phyloP scores from a whole-genome alignment of 2,329 filamentous ascomycete species.

The Ceratocystiopsis minuta region DNA sequence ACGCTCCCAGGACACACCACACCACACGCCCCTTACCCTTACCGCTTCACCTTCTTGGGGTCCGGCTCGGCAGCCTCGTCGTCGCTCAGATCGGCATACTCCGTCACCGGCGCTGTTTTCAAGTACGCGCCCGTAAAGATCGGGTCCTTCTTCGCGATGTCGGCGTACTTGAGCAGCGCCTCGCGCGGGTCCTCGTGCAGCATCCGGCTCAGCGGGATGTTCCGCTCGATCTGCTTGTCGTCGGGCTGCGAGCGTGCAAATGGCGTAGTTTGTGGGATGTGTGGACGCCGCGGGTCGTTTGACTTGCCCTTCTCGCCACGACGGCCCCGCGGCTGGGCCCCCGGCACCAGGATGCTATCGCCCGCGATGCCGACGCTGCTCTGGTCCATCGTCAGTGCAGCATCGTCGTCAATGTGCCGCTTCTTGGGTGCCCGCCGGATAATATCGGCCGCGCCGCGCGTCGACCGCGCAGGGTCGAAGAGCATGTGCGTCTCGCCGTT shows the following conservation, averaged over 20 bases:
- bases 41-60: conserved; percentile 44
- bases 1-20: too few relatives aligned
- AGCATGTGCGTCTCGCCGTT: conserved; percentile 81
- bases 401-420: conserved; percentile 87
- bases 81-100: conserved; percentile 80
- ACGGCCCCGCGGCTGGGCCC: conserved; percentile 27
- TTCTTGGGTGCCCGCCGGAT: conserved; percentile 91
- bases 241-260: conserved; percentile 85
- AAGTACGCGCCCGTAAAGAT: conserved; percentile 91
- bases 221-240: conserved; percentile 71
- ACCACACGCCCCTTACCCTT: conserved; percentile 11
- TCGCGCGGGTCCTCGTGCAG: conserved; percentile 91
- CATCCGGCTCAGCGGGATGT: conserved; percentile 81
- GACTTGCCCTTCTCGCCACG: conserved; percentile 61
- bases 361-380: conserved; percentile 56
- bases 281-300: conserved; percentile 65
- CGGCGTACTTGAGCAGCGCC: conserved; percentile 85
- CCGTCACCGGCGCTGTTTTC: conserved; percentile 75
- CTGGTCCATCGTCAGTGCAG: conserved; percentile 69
- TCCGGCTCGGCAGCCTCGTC: conserved; percentile 53
- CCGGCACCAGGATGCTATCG: conserved; percentile 60
- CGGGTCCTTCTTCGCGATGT: conserved; percentile 80
- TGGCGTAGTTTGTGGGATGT: conserved; percentile 68
- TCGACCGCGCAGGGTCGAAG: conserved; percentile 73
- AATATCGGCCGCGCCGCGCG: conserved; percentile 65